A percentile compares a stretch with the other conserved stretches of the same genome.
phyloP scores from a whole-genome alignment of 139 green algal species.

The Picocystis salinarum region DNA sequence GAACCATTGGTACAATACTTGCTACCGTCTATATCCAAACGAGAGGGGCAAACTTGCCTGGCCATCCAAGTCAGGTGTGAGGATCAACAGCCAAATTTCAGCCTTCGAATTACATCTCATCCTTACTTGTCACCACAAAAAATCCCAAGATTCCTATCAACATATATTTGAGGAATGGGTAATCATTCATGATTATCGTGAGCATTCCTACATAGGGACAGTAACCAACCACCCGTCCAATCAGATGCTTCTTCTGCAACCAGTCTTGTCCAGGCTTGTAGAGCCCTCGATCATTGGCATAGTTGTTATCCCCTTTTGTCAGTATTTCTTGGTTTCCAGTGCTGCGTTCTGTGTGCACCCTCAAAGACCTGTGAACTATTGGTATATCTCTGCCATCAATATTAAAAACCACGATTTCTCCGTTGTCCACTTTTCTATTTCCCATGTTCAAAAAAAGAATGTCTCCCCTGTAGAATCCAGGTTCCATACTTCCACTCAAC shows the following conservation, averaged over 20 bases:
- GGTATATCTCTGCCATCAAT: constrained; percentile 80
- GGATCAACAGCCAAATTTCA: no score
- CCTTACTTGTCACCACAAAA: constrained; percentile 87
- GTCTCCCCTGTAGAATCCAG: constrained; percentile 83
- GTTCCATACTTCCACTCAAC: constrained; percentile 93
- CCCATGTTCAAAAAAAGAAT: constrained; percentile 91
- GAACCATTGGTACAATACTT: no score
- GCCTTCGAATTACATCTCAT: no score
- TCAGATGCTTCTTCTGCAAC: constrained; percentile 78
- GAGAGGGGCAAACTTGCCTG: no score
- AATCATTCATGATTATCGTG: constrained; percentile 99
- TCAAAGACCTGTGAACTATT: constrained; percentile 88
- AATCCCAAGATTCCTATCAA: constrained; percentile 74
- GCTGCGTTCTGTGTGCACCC: constrained; percentile 36
- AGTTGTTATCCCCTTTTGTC: constrained; percentile 97
- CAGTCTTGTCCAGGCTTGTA: constrained; percentile 65
- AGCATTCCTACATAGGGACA: constrained; percentile 80
- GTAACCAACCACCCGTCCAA: constrained; percentile 80
- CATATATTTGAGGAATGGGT: constrained; percentile 66
- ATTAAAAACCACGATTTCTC: constrained; percentile 89
- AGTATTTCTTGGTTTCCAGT: constrained; percentile 49
- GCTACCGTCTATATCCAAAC: no score
- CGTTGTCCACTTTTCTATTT: constrained; percentile 30
- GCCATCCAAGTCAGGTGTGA: no score
- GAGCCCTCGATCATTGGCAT: constrained; percentile 64